These are phyloP conservation scores for Saccharomycopsis crataegensis DNA, from an alignment of 1,139 yeast genomes.

Conservation along the genomic window DNA sequence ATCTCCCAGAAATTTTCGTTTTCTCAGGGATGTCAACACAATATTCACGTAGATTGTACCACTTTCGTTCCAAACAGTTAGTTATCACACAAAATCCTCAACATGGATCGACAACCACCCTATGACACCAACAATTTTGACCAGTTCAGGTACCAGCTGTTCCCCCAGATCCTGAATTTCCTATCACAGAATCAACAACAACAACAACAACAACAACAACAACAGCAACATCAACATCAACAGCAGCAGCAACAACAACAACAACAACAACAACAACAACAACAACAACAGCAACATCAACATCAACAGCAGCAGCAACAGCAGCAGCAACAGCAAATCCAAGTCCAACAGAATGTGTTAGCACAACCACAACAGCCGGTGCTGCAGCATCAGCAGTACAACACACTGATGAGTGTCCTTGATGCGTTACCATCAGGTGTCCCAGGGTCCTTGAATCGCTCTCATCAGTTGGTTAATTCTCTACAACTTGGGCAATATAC, in stretches of 20 bases:
- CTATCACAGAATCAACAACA: not conserved
- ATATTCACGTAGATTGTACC: too few species aligned
- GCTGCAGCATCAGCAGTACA: too few species aligned
- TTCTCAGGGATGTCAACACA: too few species aligned
- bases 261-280: slow-evolving; percentile 21
- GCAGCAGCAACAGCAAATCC: slow-evolving; percentile 23
- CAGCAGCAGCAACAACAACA: slow-evolving; percentile 23
- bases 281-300: slow-evolving; percentile 21
- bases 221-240: slow-evolving; percentile 18
- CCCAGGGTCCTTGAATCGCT: too few species aligned
- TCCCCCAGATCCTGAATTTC: slow-evolving; percentile 8
- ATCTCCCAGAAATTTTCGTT: too few species aligned
- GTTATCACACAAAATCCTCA: not conserved
- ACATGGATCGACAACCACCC: slow-evolving; percentile 14
- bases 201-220: slow-evolving; percentile 3
- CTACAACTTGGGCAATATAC: slow-evolving; percentile 16
- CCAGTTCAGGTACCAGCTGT: slow-evolving; percentile 13
- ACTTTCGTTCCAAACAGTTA: too few species aligned
- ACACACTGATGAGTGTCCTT: too few species aligned
- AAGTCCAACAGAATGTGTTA: not conserved
- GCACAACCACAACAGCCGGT: not conserved
- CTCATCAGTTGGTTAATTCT: too few species aligned
- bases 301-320: slow-evolving; percentile 19
- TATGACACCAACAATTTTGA: slow-evolving; percentile 15
- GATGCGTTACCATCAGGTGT: too few species aligned